Evolutionary conservation across 108 stramenopile genomes (phyloP).

Genomic region (Schizochytrium sp.): DNA sequence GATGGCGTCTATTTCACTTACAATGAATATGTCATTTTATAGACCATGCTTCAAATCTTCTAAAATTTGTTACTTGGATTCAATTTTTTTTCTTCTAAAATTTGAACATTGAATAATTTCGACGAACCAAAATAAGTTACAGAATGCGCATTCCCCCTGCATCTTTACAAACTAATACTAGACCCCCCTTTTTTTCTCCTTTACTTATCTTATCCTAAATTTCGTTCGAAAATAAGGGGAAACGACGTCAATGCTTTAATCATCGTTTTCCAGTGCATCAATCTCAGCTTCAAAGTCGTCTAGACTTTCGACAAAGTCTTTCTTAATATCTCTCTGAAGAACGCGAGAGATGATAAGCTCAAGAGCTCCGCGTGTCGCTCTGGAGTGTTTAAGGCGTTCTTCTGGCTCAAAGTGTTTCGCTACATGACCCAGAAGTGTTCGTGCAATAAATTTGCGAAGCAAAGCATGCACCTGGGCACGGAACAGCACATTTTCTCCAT

Average conservation of each 20-base stretch:
- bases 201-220: too few species aligned
- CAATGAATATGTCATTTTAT: too few species aligned
- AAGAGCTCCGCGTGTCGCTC: neutral
- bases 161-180: too few species aligned
- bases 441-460: neutral
- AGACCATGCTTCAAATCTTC: too few species aligned
- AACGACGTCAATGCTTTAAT: neutral
- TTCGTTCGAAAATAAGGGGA: too few species aligned
- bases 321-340: neutral
- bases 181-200: too few species aligned
- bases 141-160: too few species aligned
- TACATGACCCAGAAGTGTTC: neutral
- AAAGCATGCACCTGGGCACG: neutral
- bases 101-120: too few species aligned
- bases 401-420: neutral
- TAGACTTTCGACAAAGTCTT: neutral
- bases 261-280: neutral
- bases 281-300: slow-evolving; percentile 14
- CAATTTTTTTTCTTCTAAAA: too few species aligned
- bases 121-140: too few species aligned
- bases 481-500: neutral
- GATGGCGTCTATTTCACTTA: too few species aligned
- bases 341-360: neutral
- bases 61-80: too few species aligned
- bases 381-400: neutral